Percentiles rank a stretch among this genome's conserved stretches.
These are phyloP conservation scores for Amphichorda felina DNA, from an alignment of 2,329 filamentous ascomycete genomes.

Conservation along the genomic window DNA sequence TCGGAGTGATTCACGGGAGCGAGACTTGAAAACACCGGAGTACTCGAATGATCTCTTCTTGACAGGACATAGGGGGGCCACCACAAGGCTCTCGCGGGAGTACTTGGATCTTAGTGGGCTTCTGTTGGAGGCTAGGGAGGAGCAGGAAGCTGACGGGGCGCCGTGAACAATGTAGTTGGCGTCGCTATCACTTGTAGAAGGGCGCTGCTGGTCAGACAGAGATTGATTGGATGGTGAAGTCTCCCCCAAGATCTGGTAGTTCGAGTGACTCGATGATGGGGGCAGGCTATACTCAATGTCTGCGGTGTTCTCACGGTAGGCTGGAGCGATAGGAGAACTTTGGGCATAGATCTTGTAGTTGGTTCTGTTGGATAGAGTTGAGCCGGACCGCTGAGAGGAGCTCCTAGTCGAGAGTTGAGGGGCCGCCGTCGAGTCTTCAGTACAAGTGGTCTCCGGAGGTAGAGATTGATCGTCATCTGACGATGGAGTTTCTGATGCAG, in stretches of 20 bases:
- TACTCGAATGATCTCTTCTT: conserved; percentile 35
- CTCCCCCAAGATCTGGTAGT: conserved; percentile 38
- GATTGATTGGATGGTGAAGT: conserved; percentile 34
- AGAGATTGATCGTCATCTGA: conserved; percentile 15
- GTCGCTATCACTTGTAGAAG: conserved; percentile 25
- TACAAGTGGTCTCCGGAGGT: conserved; percentile 14
- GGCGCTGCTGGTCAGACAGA: conserved; percentile 19
- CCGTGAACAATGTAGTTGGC: conserved; percentile 44
- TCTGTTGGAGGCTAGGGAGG: conserved; percentile 21
- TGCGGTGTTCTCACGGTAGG: neutral
- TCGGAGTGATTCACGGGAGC: conserved; percentile 40
- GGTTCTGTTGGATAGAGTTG: conserved; percentile 35
- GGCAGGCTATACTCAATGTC: conserved; percentile 20
- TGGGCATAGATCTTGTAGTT: conserved; percentile 44
- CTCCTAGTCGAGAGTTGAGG: conserved; percentile 1
- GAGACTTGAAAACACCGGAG: conserved; percentile 34
- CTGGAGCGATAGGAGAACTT: conserved; percentile 14
- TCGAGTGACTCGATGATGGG: conserved; percentile 31
- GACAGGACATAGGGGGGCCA: conserved; percentile 39
- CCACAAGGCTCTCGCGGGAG: conserved; percentile 49
- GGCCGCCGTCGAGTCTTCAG: conserved; percentile 3
- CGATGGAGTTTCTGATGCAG: conserved; percentile 12
- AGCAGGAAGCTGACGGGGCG: conserved; percentile 27
- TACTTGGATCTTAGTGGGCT: conserved; percentile 28
- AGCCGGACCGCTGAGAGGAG: conserved; percentile 14